Evolutionary conservation across 805 yeast genomes (phyloP).

Genomic region (Wickerhamomyces ciferrii): DNA sequence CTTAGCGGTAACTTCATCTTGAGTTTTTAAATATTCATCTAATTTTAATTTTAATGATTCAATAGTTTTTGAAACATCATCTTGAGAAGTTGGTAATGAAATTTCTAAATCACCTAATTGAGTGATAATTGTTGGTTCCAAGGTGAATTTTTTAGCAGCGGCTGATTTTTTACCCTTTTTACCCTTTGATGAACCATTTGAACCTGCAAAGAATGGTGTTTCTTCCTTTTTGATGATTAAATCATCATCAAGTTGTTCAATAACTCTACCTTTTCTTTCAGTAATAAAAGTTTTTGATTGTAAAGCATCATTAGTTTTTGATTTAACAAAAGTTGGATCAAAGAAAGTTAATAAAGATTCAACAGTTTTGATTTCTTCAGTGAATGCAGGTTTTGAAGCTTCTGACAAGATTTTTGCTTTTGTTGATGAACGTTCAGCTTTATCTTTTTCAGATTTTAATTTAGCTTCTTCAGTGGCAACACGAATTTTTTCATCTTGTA

Average conservation of each 20-base stretch:
- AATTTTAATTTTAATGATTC: constrained; percentile 69
- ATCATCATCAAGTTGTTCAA: constrained; percentile 60
- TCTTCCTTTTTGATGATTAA: constrained; percentile 61
- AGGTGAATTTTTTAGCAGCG: constrained; percentile 49
- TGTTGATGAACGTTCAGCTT: constrained; percentile 47
- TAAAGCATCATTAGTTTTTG: constrained; percentile 25
- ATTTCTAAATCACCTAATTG: constrained; percentile 72
- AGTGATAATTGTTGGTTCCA: constrained; percentile 77
- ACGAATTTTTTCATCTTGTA: constrained; percentile 73
- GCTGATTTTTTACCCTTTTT: constrained; percentile 53
- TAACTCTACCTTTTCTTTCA: constrained; percentile 32
- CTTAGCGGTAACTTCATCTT: constrained; percentile 75
- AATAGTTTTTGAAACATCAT: constrained; percentile 62
- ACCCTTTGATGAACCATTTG: constrained; percentile 38
- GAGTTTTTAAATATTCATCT: constrained; percentile 59
- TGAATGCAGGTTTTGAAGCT: constrained; percentile 81
- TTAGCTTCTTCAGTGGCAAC: constrained; percentile 49
- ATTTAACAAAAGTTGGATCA: constrained; percentile 71
- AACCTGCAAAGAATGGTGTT: constrained; percentile 51
- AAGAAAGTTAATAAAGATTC: constrained; percentile 68
- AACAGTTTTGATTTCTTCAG: constrained; percentile 69
- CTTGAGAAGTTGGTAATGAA: constrained; percentile 71
- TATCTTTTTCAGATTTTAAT: constrained; percentile 40
- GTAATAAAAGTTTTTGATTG: constrained; percentile 23
- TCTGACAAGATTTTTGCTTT: constrained; percentile 68